Evolutionary conservation across 805 yeast genomes (phyloP).

Genomic region (Sugiyamaella chiloensis): DNA sequence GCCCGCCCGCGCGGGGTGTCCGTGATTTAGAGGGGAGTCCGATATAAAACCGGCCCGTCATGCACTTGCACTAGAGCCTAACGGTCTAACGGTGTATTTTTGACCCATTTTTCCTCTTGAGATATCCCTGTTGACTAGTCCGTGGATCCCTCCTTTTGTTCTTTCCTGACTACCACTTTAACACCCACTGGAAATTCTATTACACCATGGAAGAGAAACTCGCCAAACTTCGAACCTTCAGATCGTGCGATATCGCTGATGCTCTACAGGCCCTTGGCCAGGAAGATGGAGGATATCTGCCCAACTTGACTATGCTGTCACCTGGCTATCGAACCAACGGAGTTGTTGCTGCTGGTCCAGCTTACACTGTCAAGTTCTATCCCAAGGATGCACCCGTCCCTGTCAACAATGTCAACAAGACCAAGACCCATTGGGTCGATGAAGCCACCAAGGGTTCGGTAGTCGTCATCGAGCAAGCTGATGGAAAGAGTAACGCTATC

Average conservation of each 20-base stretch:
- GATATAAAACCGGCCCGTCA: not conserved
- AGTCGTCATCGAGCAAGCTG: constrained; percentile 10
- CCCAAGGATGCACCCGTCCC: not conserved
- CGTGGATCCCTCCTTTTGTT: too few species aligned
- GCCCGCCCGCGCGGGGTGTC: not conserved
- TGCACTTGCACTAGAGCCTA: too few species aligned
- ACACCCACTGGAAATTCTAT: too few species aligned
- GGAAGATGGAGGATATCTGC: constrained; percentile 16
- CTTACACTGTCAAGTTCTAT: constrained; percentile 15
- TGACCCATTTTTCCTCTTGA: too few species aligned
- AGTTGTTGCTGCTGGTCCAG: constrained; percentile 17
- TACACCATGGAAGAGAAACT: constrained; percentile 7
- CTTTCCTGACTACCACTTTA: too few species aligned
- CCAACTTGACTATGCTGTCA: constrained; percentile 12
- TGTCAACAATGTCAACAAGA: not conserved
- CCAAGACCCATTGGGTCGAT: constrained; percentile 14
- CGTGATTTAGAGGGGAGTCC: not conserved
- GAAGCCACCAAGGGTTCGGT: constrained; percentile 9
- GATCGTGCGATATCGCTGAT: constrained; percentile 18
- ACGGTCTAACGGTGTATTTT: too few species aligned
- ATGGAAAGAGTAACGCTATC: constrained; percentile 11
- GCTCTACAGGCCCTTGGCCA: constrained; percentile 15
- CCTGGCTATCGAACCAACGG: constrained; percentile 13
- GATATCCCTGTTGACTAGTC: too few species aligned
- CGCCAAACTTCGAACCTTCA: constrained; percentile 8